Conservation (phyloP, 2,329 filamentous ascomycete species). For the Coleophoma eucalyptorum region DNA sequence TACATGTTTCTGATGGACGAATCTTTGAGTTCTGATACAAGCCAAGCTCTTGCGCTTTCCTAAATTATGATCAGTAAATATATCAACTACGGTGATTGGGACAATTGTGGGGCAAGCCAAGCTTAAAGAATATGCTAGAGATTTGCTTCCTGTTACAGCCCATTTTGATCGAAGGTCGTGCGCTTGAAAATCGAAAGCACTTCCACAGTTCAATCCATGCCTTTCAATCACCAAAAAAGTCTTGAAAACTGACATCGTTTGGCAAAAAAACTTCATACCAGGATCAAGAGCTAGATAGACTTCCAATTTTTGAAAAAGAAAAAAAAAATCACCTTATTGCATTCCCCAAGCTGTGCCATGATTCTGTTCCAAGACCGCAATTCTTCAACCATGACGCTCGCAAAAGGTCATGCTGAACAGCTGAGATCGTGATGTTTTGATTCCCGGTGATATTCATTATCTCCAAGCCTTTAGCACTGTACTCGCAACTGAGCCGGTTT, state of each 20-base stretch:
- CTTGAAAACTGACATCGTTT: too few relatives aligned
- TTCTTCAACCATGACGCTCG: neutral
- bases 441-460: neutral
- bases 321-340: slow-evolving; percentile 2
- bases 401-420: slow-evolving; percentile 1
- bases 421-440: neutral
- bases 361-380: neutral
- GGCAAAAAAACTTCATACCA: too few relatives aligned
- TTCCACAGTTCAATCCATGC: too few relatives aligned
- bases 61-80: neutral
- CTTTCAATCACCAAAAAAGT: too few relatives aligned
- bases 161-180: too few relatives aligned
- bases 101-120: neutral
- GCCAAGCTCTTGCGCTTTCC: slow-evolving; percentile 2
- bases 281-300: too few relatives aligned
- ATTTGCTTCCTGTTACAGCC: too few relatives aligned
- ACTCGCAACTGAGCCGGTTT: neutral
- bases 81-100: too few relatives aligned
- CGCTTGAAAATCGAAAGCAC: too few relatives aligned
- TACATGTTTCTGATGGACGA: neutral
- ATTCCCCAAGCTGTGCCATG: slow-evolving; percentile 1
- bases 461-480: neutral
- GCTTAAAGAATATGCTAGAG: neutral
- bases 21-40: neutral
- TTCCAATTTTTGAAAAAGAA: neutral